Evolutionary conservation across 208 protist genomes (phyloP).

Genomic region (Trypanosoma cruzi): DNA sequence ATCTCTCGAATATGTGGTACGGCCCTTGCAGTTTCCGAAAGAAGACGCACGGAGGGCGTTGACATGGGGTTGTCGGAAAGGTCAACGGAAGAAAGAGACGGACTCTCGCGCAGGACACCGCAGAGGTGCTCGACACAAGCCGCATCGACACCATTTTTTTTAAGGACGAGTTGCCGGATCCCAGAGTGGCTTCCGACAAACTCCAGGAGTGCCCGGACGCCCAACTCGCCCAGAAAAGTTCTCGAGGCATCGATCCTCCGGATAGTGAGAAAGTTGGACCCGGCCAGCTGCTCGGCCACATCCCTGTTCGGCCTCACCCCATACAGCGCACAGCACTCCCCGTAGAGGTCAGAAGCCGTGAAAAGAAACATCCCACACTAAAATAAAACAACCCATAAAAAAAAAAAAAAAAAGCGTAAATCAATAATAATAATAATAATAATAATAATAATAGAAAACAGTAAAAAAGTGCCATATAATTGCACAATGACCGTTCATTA

Average conservation of each 20-base stretch:
- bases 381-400: no score
- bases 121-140: slow-evolving; percentile 67
- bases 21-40: slow-evolving; percentile 62
- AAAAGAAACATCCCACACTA: slow-evolving; percentile 12
- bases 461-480: no score
- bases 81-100: slow-evolving; percentile 54
- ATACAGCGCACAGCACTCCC: slow-evolving; percentile 64
- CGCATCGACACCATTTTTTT: slow-evolving; percentile 65
- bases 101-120: slow-evolving; percentile 41
- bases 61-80: slow-evolving; percentile 70
- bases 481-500: no score
- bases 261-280: slow-evolving; percentile 55
- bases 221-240: slow-evolving; percentile 76
- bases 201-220: slow-evolving; percentile 70
- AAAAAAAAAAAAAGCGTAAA: no score
- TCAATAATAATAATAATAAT: no score
- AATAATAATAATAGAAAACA: background rate
- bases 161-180: slow-evolving; percentile 54
- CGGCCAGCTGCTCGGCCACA: slow-evolving; percentile 53
- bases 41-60: slow-evolving; percentile 54
- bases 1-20: slow-evolving; percentile 43
- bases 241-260: slow-evolving; percentile 62
- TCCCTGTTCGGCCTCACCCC: slow-evolving; percentile 69
- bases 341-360: slow-evolving; percentile 38
- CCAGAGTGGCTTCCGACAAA: slow-evolving; percentile 64